Evolutionary conservation across 257 asterid species (phyloP).

Genomic region (Parsonsia alboflavescens): DNA sequence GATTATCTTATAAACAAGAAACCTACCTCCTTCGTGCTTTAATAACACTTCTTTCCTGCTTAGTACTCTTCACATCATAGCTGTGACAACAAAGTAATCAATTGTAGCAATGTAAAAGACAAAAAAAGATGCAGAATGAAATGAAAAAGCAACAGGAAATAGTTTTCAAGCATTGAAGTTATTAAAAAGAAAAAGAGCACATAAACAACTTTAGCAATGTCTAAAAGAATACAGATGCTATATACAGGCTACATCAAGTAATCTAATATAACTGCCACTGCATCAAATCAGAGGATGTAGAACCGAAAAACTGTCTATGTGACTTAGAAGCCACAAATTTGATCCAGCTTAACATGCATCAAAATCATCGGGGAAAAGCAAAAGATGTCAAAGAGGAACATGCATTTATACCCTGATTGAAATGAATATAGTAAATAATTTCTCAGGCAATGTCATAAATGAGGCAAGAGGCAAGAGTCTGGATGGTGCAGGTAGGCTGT

Average conservation of each 20-base stretch:
- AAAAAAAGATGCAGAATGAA: not conserved
- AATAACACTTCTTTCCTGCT: slow-evolving; percentile 49
- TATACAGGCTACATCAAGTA: not conserved
- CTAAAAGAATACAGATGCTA: not conserved
- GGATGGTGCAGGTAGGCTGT: not conserved
- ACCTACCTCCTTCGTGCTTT: slow-evolving; percentile 62
- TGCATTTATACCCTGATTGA: not conserved
- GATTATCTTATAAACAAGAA: not conserved
- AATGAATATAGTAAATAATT: not conserved
- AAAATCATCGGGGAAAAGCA: not conserved
- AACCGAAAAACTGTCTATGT: not conserved
- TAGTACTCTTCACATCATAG: slow-evolving; percentile 67
- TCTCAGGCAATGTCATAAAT: not conserved
- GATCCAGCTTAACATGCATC: not conserved
- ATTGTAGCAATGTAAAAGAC: not conserved
- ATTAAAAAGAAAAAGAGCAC: not conserved
- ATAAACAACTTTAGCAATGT: not conserved
- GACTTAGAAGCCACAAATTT: not conserved
- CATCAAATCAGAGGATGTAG: not conserved
- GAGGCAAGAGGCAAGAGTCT: not conserved
- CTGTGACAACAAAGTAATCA: slow-evolving; percentile 33
- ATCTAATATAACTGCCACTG: not conserved
- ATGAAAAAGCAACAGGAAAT: not conserved
- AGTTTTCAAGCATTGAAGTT: not conserved
- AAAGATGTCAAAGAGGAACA: not conserved